phyloP scores from a whole-genome alignment of 805 yeast genomes.

The Ogataea naganishii region DNA sequence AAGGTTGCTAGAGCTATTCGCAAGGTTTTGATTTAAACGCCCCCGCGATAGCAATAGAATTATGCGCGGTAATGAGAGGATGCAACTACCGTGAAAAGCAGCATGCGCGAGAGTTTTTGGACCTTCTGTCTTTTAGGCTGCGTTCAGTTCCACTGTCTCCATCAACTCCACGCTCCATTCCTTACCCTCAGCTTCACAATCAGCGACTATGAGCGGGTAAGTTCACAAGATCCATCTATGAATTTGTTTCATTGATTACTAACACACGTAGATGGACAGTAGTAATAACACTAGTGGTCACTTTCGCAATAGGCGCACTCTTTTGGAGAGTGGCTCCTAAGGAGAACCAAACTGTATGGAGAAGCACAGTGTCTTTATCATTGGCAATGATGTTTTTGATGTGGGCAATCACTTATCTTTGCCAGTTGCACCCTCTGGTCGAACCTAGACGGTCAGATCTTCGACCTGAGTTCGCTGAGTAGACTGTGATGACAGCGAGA shows the following conservation, averaged over 20 bases:
- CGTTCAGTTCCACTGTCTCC: too few relatives aligned
- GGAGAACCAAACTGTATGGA: conserved; percentile 67
- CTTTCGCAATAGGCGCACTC: conserved; percentile 47
- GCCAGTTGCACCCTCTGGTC: conserved; percentile 85
- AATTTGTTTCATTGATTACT: not conserved
- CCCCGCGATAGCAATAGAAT: too few relatives aligned
- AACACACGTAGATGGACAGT: conserved; percentile 52
- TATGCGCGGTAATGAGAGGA: too few relatives aligned
- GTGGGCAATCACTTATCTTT: conserved; percentile 79
- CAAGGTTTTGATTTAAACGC: too few relatives aligned
- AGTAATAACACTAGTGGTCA: conserved; percentile 50
- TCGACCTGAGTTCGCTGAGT: conserved; percentile 65
- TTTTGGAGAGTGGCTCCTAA: conserved; percentile 87
- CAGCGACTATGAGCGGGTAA: conserved; percentile 35
- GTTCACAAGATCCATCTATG: conserved; percentile 9
- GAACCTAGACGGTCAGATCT: conserved; percentile 85
- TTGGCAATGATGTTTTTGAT: conserved; percentile 56
- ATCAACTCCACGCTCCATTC: conserved; percentile 5
- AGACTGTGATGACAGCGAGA: conserved; percentile 1
- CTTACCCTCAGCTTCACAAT: conserved; percentile 8
- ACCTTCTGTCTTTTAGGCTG: too few relatives aligned
- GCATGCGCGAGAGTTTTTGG: too few relatives aligned
- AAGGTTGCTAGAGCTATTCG: too few relatives aligned
- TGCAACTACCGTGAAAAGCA: too few relatives aligned
- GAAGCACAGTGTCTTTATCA: conserved; percentile 63